Conservation (phyloP, 306 rosid species). For the Castanea crenata region DNA sequence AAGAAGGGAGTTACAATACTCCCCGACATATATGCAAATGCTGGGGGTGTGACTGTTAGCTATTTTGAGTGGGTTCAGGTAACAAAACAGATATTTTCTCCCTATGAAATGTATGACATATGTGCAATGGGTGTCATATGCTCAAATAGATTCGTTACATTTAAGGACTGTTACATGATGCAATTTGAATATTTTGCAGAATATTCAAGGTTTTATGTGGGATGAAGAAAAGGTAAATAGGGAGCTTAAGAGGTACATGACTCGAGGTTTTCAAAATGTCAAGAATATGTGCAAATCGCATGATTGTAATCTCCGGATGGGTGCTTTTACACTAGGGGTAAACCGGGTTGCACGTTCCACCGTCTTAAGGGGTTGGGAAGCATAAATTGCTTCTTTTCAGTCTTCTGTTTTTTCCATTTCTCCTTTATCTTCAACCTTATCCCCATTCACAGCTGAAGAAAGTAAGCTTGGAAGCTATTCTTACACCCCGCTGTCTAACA, state of each 20-base stretch:
- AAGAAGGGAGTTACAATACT: constrained; percentile 54
- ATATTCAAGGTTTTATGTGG: constrained; percentile 62
- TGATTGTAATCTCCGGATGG: constrained; percentile 55
- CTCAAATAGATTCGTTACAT: not conserved
- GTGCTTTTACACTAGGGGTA: constrained; percentile 55
- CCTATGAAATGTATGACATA: not conserved
- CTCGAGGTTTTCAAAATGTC: constrained; percentile 43
- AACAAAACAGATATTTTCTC: not conserved
- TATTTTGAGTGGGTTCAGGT: constrained; percentile 73
- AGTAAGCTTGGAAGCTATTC: not conserved
- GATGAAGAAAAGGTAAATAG: constrained; percentile 57
- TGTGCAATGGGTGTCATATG: not conserved
- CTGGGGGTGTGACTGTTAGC: constrained; percentile 64
- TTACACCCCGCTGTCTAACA: not conserved
- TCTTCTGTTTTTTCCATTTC: constrained; percentile 1
- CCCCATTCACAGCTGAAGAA: not conserved
- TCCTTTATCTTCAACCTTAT: not conserved
- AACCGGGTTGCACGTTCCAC: constrained; percentile 59
- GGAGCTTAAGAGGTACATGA: constrained; percentile 56
- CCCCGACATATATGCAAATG: constrained; percentile 52
- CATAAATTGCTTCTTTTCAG: constrained; percentile 24
- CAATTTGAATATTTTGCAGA: constrained; percentile 22
- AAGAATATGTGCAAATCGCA: constrained; percentile 57
- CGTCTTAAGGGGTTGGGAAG: constrained; percentile 60
- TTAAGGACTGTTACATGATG: not conserved